These are phyloP conservation scores for Picochlorum sp. DNA, from an alignment of 139 green algal genomes.

Conservation along the genomic window DNA sequence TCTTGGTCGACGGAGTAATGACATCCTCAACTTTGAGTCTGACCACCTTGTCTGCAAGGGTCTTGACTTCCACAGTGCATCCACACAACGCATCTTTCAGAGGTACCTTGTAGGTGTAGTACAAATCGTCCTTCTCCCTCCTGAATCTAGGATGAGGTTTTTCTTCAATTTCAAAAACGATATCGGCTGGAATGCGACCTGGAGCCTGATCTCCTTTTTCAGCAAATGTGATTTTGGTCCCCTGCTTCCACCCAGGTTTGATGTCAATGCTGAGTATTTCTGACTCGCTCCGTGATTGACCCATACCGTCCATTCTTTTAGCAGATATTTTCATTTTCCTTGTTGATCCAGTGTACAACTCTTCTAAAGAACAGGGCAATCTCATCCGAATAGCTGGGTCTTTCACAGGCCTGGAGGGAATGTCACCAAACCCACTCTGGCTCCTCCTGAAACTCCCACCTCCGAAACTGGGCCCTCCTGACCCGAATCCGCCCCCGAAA, in stretches of 20 bases:
- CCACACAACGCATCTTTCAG: conserved; percentile 47
- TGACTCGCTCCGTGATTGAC: conserved; percentile 19
- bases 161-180: conserved; percentile 86
- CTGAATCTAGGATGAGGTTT: conserved; percentile 75
- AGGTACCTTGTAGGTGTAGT: conserved; percentile 32
- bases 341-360: conserved; percentile 67
- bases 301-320: conserved; percentile 14
- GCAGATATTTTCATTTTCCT: conserved; percentile 35
- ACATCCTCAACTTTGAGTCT: conserved; percentile 19
- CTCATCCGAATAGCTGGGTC: conserved; percentile 40
- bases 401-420: conserved; percentile 25
- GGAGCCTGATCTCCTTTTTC: conserved; percentile 79
- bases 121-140: conserved; percentile 78
- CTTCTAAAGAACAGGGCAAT: conserved; percentile 59
- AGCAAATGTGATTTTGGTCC: conserved; percentile 88
- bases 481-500: neutral
- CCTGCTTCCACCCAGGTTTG: conserved; percentile 91
- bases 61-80: conserved; percentile 13
- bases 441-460: neutral
- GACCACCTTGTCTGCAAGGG: conserved; percentile 49
- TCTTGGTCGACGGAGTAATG: conserved; percentile 5
- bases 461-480: conserved; percentile 2
- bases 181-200: conserved; percentile 63
- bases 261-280: conserved; percentile 84
- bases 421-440: conserved; percentile 27